phyloP scores from a whole-genome alignment of 2,329 filamentous ascomycete species.

The Neodidymelliopsis sp. region DNA sequence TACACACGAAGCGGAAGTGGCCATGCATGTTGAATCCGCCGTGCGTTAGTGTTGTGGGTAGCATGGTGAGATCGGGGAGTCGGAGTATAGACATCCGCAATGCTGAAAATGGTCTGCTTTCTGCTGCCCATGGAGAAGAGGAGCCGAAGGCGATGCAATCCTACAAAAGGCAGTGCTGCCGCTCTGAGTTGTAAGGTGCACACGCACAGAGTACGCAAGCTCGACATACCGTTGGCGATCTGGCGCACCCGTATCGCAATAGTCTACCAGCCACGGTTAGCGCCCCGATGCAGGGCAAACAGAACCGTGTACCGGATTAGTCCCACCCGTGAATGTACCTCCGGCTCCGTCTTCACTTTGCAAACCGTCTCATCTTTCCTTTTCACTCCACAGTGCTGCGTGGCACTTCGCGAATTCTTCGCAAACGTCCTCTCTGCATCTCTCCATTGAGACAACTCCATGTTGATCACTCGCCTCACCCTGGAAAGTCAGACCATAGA shows the following conservation, averaged over 20 bases:
- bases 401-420: constrained; percentile 20
- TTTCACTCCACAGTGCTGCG: constrained; percentile 20
- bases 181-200: neutral
- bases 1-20: constrained; percentile 8
- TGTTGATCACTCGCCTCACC: constrained; percentile 34
- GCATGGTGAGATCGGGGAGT: constrained; percentile 13
- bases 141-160: constrained; percentile 18
- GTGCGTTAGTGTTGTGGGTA: constrained; percentile 10
- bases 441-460: constrained; percentile 15
- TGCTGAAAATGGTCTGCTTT: constrained; percentile 6
- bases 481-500: constrained; percentile 34
- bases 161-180: constrained; percentile 9
- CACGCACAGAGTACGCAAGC: constrained; percentile 17
- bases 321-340: constrained; percentile 7
- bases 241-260: constrained; percentile 6
- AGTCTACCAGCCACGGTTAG: constrained; percentile 2
- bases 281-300: constrained; percentile 19
- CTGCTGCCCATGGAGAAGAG: constrained; percentile 18
- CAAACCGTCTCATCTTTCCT: constrained; percentile 31
- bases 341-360: constrained; percentile 35
- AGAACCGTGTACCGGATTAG: constrained; percentile 8
- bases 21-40: constrained; percentile 10
- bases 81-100: constrained; percentile 8
- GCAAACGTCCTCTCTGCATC: constrained; percentile 15
- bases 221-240: constrained; percentile 16